Base-by-base conservation (phyloP, 2,329 filamentous ascomycete species). In the Colletotrichum sp. region DNA sequence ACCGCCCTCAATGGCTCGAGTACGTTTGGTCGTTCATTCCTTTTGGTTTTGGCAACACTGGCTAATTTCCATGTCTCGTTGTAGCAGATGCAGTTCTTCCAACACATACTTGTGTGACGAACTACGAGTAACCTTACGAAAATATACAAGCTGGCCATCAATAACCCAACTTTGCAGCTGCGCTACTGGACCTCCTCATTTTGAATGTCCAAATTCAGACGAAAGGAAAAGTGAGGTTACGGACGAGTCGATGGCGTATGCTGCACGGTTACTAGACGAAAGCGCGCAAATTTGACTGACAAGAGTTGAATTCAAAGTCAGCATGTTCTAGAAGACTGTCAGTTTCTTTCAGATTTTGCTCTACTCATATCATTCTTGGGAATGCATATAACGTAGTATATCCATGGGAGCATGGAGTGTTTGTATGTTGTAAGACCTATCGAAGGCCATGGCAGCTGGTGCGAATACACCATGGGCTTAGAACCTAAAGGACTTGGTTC, bases 1-100 rank as follows among this genome's bases (percentile, higher is more conserved):
- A 49, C 10, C 44, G 18, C 18, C n/a, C 44, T 21, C 1, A 0
- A 49, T 3, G 3, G 5, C 5, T 3, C 18, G 3, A 49, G 44
- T n/a, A 21, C 3, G 44, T 21, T 49, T 49, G 39, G 39, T n/a
- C 39, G 18, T 44, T 1, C 39, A 1, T n/a, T 2, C 18, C 39
- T n/a, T 44, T 44, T 5, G 16, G 2, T 9, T 18, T 18, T 39
- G 15, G 15, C 2, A 44, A 44, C 39, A n/a, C 0, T 44, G 0
- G 8, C 39, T 44, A 44, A 44, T 0, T 44, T 44, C 8, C 39
- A 44, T 44, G 1, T n/a, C 39, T 44, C 39, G 5, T 44, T n/a
- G 39, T 44, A 44, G 39, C 5, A 2, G 39, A 44, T 44, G 39
- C 39, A 1, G 0, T 44, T 44, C 39, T 44, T 44, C 39, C 2